Evolutionary conservation across 2,329 filamentous ascomycete genomes (phyloP), one percentile per base, ranked within the genome.

Genomic region (Triangularia setosa): DNA sequence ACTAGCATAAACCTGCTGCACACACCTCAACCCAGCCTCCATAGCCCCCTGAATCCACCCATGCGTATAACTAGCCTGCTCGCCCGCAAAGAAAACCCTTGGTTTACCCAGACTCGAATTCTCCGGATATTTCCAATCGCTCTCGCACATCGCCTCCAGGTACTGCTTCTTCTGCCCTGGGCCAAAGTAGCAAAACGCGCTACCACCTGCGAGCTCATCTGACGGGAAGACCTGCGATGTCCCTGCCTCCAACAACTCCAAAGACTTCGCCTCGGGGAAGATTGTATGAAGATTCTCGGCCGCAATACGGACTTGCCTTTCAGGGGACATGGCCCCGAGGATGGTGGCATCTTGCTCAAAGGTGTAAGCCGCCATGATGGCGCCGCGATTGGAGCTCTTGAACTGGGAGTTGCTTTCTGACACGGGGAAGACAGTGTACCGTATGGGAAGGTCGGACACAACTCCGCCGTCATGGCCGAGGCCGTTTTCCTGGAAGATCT

Each of bases 151-250:
- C 7, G 58, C 40, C 30, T 54, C 25, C 11, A 66, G 61, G 40
- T 63, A 64, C 16, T 27, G 57, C 18, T 33, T 54, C 58, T 66
- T 64, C 58, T 66, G 58, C 24, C 55, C 52, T 4, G 64, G 58
- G 8, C 64, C 58, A 52, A 66, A 66, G 40, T 64, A 64, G 58
- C 58, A 64, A 28, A 64, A 66, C 14, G 64, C 64, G 58, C 64
- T 66, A 14, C 64, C 64, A 30, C 58, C 64, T 5, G 61, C 52
- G n/a, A 66, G 54, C 61, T 66, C 64, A 33, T 66, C 61, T 16
- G 58, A 25, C 5, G 60, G 62, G 35, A 65, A 59, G 4, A 56
- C 63, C 60, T 66, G 59, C 30, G 60, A 64, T 7, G 61, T 40
- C 25, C 64, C 61, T 33, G 40, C 58, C 61, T 65, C 61, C n/a